Percentiles rank a stretch among this genome's conserved stretches.
These are phyloP conservation scores for Chimonanthus salicifolius DNA, from an alignment of 164 flowering plant species.

Conservation along the genomic window DNA sequence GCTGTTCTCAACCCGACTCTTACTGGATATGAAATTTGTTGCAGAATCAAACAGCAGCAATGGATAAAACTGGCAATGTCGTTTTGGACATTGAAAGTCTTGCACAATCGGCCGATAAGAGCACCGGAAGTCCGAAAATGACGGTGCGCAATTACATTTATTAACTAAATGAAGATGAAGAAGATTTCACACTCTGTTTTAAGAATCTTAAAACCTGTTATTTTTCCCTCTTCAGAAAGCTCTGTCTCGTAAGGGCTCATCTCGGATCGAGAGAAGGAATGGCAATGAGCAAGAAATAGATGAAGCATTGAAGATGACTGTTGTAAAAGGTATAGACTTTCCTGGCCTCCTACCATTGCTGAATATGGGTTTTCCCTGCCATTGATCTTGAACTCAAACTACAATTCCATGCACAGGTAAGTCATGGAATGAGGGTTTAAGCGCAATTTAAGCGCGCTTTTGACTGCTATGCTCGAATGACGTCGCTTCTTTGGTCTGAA, in stretches of 20 bases:
- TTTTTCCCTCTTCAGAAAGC: conserved; percentile 14
- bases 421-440: too few relatives aligned
- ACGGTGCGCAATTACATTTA: conserved; percentile 13
- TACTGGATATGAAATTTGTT: neutral
- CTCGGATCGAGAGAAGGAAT: conserved; percentile 22
- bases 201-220: neutral
- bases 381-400: neutral
- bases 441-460: too few relatives aligned
- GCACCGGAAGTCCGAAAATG: conserved; percentile 26
- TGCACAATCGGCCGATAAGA: conserved; percentile 16
- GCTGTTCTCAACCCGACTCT: too few relatives aligned
- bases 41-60: conserved; percentile 15
- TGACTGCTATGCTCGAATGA: too few relatives aligned
- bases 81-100: conserved; percentile 27
- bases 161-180: neutral
- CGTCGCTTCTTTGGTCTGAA: too few relatives aligned
- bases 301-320: conserved; percentile 19
- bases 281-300: conserved; percentile 26
- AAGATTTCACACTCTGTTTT: neutral
- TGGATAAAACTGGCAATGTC: conserved; percentile 20
- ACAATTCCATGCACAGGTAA: too few relatives aligned
- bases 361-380: neutral
- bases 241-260: conserved; percentile 31
- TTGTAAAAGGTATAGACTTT: conserved; percentile 20
- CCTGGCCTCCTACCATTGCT: neutral